Base-by-base conservation (phyloP, 164 flowering plant genomes). In the Tinospora cordifolia region DNA sequence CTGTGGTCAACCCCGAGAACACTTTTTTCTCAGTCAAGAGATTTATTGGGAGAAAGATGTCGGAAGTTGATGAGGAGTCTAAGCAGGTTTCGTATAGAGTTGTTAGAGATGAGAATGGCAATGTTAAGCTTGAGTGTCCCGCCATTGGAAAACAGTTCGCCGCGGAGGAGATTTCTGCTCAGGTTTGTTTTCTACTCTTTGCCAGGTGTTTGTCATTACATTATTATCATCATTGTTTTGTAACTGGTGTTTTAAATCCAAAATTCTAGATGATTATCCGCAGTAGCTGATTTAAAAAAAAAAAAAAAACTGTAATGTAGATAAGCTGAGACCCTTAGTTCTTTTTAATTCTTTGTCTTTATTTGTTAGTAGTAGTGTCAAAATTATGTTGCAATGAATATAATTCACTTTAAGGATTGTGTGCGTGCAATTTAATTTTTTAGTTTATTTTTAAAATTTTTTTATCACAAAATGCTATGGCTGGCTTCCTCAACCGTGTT, bases 1-100 rank as follows among this genome's bases (percentile, higher is more conserved):
- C 97, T 1, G 97, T 91, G 11, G 97, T 91, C 36, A 91, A 91
- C 76, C 94, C 97, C 0, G 93, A 89, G 82, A 91, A 91, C 71
- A 91, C 97, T 21, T 91, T 91, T 75, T 91, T 87, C 69, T 86
- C 89, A 19, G 93, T 88, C 66, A 88, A 87, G 86, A 79, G 93
- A 74, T 88, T 88, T 76, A 87, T 88, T 49, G 93, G 93, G 67
- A 79, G 93, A 79, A 88, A 87, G 76, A 87, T 86, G 90, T 63
- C 78, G 22, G 90, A 87, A 78, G 87, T 87, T 2, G 87, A 84
- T 41, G 90, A 87, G 75, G 90, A 87, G 68, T 72, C 84, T 3
- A 87, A 87, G 79, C 90, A 87, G 79, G 90, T 87, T 2, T 83
- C 87, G 19, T 87, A 87, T 71, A 68, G 72, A 6, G 90, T 86